phyloP scores from a whole-genome alignment of 164 flowering plant species.

The Berberis vulgaris region DNA sequence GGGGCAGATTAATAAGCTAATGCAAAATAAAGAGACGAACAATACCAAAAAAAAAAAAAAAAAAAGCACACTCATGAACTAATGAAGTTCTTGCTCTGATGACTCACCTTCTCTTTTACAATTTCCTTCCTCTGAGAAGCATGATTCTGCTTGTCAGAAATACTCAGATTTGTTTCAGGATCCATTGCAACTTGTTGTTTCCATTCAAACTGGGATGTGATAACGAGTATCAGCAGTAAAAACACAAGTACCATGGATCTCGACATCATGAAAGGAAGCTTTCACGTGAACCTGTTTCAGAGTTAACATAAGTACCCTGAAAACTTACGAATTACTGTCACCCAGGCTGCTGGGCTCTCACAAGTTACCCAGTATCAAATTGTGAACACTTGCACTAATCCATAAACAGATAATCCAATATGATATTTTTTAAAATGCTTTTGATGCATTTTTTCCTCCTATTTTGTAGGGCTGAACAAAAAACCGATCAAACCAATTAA shows the following conservation, averaged over 20 bases:
- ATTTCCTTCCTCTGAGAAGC: slow-evolving; percentile 4
- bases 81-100: background rate
- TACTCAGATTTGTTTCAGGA: slow-evolving; percentile 19
- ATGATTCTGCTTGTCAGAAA: background rate
- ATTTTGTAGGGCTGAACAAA: too few species aligned
- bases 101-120: slow-evolving; percentile 8
- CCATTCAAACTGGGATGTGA: slow-evolving; percentile 91
- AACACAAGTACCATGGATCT: slow-evolving; percentile 67
- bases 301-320: background rate
- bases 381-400: too few species aligned
- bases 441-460: too few species aligned
- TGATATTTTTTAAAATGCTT: too few species aligned
- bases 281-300: slow-evolving; percentile 1
- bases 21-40: too few species aligned
- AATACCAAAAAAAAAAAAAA: too few species aligned
- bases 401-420: too few species aligned
- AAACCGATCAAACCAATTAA: too few species aligned
- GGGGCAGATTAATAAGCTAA: too few species aligned
- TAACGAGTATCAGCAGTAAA: slow-evolving; percentile 50
- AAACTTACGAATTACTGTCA: background rate
- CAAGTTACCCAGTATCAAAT: too few species aligned
- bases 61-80: background rate
- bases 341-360: too few species aligned
- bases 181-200: slow-evolving; percentile 61
- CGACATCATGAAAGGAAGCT: slow-evolving; percentile 34